Percentiles rank a stretch among this genome's conserved stretches.
Evolutionary conservation across 176 grass and related monocot genomes (phyloP).

Genomic region (Eremochloa ophiuroides): DNA sequence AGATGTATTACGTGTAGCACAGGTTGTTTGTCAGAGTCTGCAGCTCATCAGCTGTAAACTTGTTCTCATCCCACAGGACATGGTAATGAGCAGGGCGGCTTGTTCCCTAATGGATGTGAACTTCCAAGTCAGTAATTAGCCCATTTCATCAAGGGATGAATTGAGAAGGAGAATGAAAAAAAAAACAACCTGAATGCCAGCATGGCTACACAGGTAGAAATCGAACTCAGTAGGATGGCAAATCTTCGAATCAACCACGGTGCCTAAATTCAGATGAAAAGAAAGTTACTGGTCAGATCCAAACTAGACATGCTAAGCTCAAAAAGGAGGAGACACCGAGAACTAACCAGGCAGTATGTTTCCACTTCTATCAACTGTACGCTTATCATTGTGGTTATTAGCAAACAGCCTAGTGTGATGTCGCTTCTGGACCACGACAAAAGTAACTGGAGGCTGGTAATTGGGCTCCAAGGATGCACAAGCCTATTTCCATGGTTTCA

Average conservation of each 20-base stretch:
- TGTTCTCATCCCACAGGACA: constrained; percentile 97
- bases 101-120: constrained; percentile 55
- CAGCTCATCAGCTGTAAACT: constrained; percentile 89
- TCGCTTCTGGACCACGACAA: constrained; percentile 95
- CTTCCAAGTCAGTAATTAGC: constrained; percentile 13
- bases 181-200: constrained; percentile 81
- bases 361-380: constrained; percentile 76
- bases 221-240: constrained; percentile 99
- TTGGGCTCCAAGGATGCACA: constrained; percentile 92
- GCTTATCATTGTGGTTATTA: constrained; percentile 80
- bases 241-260: constrained; percentile 93
- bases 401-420: constrained; percentile 95
- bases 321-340: background rate
- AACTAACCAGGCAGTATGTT: constrained; percentile 95
- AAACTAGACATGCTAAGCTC: background rate
- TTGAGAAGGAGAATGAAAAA: background rate
- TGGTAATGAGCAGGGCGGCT: constrained; percentile 96
- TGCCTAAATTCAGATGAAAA: constrained; percentile 49
- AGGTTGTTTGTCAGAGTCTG: constrained; percentile 96
- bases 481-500: constrained; percentile 42
- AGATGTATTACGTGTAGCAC: constrained; percentile 85
- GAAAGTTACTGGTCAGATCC: background rate
- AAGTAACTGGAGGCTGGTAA: constrained; percentile 97
- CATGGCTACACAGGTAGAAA: constrained; percentile 97
- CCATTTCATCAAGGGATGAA: background rate